These are phyloP conservation scores for Detonula confervacea DNA, from an alignment of 352 stramenopile species.

Conservation along the genomic window DNA sequence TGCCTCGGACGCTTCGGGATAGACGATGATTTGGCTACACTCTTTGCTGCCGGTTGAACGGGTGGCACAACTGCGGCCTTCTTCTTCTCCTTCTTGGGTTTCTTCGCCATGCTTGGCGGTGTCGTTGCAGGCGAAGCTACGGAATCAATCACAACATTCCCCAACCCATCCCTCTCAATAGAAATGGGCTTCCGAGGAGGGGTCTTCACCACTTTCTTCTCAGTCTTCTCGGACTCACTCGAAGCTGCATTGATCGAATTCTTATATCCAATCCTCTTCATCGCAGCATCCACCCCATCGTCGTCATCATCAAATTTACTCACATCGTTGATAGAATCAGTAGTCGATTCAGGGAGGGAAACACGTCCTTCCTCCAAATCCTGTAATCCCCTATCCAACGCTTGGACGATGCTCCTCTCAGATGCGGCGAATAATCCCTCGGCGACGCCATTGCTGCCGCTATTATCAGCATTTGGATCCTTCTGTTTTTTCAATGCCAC, in stretches of 20 bases:
- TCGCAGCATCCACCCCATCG: conserved; percentile 36
- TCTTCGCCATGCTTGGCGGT: background rate
- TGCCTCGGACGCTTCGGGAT: background rate
- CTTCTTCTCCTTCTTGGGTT: background rate
- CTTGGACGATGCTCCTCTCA: conserved; percentile 71
- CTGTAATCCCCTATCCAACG: conserved; percentile 74
- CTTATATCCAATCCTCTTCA: conserved; percentile 51
- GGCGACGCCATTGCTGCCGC: conserved; percentile 28
- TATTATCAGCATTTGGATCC: conserved; percentile 6
- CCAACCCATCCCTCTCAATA: conserved; percentile 43
- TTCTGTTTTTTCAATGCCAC: conserved; percentile 66
- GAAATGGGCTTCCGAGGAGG: conserved; percentile 5
- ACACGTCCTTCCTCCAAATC: conserved; percentile 67
- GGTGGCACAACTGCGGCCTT: background rate
- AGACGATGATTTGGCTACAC: background rate
- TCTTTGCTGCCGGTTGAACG: background rate
- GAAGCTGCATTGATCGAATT: conserved; percentile 43
- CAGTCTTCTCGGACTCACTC: background rate
- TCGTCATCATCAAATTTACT: conserved; percentile 23
- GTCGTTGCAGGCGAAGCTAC: background rate
- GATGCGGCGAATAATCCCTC: conserved; percentile 73
- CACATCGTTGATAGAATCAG: background rate
- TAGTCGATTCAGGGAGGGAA: conserved; percentile 10
- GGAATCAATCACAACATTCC: conserved; percentile 51
- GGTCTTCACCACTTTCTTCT: conserved; percentile 1